These are phyloP conservation scores for Saccharomyces pastorianus DNA, from an alignment of 1,139 yeast species.

Conservation along the genomic window DNA sequence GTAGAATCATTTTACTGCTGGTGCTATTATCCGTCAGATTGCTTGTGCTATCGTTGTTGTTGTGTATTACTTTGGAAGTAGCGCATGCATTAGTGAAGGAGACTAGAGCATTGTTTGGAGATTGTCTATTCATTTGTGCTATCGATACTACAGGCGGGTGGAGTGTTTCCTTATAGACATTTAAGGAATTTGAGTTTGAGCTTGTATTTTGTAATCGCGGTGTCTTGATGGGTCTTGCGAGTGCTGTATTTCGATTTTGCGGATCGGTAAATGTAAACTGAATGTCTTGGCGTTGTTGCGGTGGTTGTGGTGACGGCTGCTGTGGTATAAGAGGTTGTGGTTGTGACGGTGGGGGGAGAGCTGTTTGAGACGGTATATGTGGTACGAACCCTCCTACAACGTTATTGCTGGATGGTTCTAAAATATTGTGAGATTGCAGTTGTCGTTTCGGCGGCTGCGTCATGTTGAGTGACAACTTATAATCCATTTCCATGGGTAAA, in stretches of 20 bases:
- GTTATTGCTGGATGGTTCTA: conserved; percentile 4
- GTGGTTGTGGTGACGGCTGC: not conserved
- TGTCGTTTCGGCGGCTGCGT: conserved; percentile 6
- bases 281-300: not conserved
- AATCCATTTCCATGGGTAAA: conserved; percentile 40
- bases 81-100: conserved; percentile 17
- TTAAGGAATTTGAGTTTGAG: not conserved
- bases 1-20: not conserved
- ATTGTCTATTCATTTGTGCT: conserved; percentile 7
- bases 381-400: not conserved
- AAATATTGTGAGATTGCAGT: conserved; percentile 1
- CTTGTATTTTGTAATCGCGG: not conserved
- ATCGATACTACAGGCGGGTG: conserved; percentile 5
- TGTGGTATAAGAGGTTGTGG: not conserved
- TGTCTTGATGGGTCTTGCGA: conserved; percentile 7
- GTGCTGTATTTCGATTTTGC: not conserved
- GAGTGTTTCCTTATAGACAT: not conserved
- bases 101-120: conserved; percentile 17
- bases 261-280: not conserved
- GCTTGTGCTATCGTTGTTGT: conserved; percentile 4
- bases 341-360: not conserved
- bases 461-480: conserved; percentile 5
- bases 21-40: not conserved
- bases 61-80: conserved; percentile 6
- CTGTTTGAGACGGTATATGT: not conserved